Conservation (phyloP, 2,329 filamentous ascomycete species). For the Alternaria metachromatica region DNA sequence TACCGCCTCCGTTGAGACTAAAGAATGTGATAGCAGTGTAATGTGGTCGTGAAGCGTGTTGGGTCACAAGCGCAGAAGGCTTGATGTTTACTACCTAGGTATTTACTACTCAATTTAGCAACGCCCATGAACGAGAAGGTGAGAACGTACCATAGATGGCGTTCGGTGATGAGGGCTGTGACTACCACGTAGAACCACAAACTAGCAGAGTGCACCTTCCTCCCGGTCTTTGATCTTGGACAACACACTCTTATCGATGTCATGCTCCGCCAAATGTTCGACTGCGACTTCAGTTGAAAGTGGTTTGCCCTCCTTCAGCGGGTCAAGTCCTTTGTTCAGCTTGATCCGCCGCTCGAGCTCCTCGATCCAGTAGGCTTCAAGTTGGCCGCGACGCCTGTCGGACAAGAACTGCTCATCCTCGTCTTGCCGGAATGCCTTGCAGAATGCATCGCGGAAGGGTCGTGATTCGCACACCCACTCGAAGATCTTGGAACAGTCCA, state of each 20-base stretch:
- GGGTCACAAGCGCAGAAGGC: neutral
- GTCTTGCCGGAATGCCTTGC: constrained; percentile 17
- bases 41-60: neutral
- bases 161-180: neutral
- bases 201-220: neutral
- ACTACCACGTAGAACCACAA: neutral
- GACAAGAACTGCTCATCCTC: constrained; percentile 19
- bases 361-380: constrained; percentile 18
- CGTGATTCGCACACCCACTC: constrained; percentile 26
- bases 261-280: neutral
- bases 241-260: neutral
- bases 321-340: neutral
- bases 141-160: neutral
- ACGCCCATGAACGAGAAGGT: neutral
- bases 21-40: neutral
- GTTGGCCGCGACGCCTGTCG: constrained; percentile 17
- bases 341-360: neutral
- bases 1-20: neutral
- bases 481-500: constrained; percentile 22
- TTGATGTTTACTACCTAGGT: neutral
- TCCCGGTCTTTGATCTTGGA: neutral
- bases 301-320: neutral
- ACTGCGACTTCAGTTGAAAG: neutral
- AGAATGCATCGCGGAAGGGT: constrained; percentile 22
- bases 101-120: too few species aligned